Base-by-base conservation (phyloP, 176 grass and related monocot genomes). In the Musa schizocarpa region DNA sequence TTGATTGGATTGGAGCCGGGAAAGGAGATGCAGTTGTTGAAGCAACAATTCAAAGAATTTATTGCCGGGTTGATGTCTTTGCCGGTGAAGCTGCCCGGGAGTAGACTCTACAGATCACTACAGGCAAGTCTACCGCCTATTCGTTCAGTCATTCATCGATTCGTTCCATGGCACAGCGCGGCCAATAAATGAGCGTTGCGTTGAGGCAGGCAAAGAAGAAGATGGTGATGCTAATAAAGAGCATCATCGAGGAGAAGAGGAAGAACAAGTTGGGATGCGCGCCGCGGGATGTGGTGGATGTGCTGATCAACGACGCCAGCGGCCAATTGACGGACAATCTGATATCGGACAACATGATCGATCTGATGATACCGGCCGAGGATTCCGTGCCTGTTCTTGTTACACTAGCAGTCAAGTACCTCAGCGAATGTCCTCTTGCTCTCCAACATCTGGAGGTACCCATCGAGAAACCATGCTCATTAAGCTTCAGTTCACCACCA, bases 341-440 rank as follows among this genome's bases (percentile, higher is more conserved):
- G 59, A 94, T 99, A 24, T 99, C 96, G 0, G 96, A 99, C 83
- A 99, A 99, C 57, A 94, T 99, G 86, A 92, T 99, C 68, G 96
- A 99, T 83, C 76, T 99, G 13, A 99, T 99, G 96, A 99, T 99
- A 62, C 96, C 96, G 0, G 96, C 96, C 1, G 96, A 99, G 86
- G 96, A 99, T 79, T 99, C 96, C 0, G 96, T 99, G 65, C 96
- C 96, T 0, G 84, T 95, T 52, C 90, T 99, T 22, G 86, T 99
- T 82, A 99, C 96, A 14, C 86, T 99, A 17, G 86, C 96, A 23
- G 69, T 93, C 83, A 99, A 99, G 88, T 99, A 84, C 74, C 83
- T 99, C 74, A 89, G 90, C 69, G 96, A 99, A 53, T 95, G 88
- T 78, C 86, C 91, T 56, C 78, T 87, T 27, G 91, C 96, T 76